phyloP scores from a whole-genome alignment of 805 yeast species.

The Teunomyces barrocoloradensis region DNA sequence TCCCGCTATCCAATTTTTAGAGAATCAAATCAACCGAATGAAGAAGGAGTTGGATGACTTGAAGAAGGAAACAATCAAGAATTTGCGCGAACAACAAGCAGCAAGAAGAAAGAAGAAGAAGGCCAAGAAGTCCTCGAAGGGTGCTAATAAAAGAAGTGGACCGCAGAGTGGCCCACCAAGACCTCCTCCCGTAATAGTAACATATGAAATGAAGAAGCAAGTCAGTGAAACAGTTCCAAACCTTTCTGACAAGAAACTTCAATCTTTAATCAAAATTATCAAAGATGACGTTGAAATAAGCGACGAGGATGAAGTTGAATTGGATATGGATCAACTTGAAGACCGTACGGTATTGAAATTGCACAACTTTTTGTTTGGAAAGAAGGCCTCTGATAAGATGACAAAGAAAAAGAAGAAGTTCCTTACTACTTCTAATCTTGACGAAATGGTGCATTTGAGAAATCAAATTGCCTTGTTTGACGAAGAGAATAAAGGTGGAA shows the following conservation, averaged over 20 bases:
- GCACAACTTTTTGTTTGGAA: conserved; percentile 70
- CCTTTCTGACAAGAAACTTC: conserved; percentile 74
- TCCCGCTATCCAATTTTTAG: conserved; percentile 87
- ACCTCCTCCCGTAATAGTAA: conserved; percentile 42
- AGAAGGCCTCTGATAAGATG: conserved; percentile 32
- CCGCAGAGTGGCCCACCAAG: conserved; percentile 13
- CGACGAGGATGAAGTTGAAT: conserved; percentile 88
- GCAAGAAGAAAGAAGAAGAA: conserved; percentile 46
- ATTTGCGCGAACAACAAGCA: conserved; percentile 60
- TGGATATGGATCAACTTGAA: conserved; percentile 91
- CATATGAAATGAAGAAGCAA: conserved; percentile 96
- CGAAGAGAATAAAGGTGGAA: conserved; percentile 23
- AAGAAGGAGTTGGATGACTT: conserved; percentile 77
- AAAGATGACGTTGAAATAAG: conserved; percentile 57
- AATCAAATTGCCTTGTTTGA: conserved; percentile 47
- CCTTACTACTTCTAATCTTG: conserved; percentile 31
- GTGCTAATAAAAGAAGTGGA: conserved; percentile 6
- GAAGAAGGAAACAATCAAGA: conserved; percentile 73
- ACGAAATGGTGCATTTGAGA: conserved; percentile 64
- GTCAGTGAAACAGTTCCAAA: conserved; percentile 81
- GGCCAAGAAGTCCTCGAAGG: conserved; percentile 28
- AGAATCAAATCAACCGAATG: conserved; percentile 83
- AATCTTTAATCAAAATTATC: conserved; percentile 80
- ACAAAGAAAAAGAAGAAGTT: conserved; percentile 47
- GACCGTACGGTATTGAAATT: conserved; percentile 77